Base-by-base conservation (phyloP, 2,329 filamentous ascomycete species). In the Tolypocladium album region DNA sequence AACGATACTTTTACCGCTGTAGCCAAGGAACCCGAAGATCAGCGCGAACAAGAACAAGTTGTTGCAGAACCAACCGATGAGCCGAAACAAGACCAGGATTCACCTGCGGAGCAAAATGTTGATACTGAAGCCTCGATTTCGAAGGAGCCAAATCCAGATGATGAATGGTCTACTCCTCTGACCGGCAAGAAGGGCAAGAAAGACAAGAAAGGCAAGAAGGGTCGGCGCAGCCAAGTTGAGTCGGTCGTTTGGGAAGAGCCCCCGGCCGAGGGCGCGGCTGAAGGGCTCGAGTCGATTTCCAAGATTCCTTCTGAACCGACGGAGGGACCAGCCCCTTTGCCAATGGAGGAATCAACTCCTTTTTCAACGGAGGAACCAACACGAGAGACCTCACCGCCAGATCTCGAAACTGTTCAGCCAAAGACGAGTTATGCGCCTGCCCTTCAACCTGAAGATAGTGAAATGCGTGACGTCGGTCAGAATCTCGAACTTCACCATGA, bases 151-250 rank as follows among this genome's bases (percentile, higher is more conserved):
- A 52, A 20, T 38, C 42, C 58, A 45, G 61, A 64, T 47, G 64
- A 64, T 12, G 59, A 64, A 34, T 57, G 56, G 50, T 40, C 62
- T 11, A 31, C 22, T 27, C 59, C 59, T 12, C 34, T 39, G 13
- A 57, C 62, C 38, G 64, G 58, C 9, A 68, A 68, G 50, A 67
- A 65, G 40, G 64, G 63, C 31, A 65, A 65, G 34, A 66, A 64
- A 31, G 27, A 31, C 27, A 31, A 31, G 27, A 36, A 36, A 34
- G 58, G 61, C 47, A 63, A 67, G 58, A 61, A 67, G 47, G 60
- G 58, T 36, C 56, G 43, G 4, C 52, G 57, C 42, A 61, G 55
- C 27, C 61, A 64, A 59, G 27, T 50, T 31, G 62, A 61, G 9
- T 31, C 47, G 38, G 31, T 59, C 39, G 50, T 60, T 31, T 55